These are phyloP conservation scores for Cyclotella kingstonii DNA, from an alignment of 108 stramenopile genomes.

Conservation along the genomic window DNA sequence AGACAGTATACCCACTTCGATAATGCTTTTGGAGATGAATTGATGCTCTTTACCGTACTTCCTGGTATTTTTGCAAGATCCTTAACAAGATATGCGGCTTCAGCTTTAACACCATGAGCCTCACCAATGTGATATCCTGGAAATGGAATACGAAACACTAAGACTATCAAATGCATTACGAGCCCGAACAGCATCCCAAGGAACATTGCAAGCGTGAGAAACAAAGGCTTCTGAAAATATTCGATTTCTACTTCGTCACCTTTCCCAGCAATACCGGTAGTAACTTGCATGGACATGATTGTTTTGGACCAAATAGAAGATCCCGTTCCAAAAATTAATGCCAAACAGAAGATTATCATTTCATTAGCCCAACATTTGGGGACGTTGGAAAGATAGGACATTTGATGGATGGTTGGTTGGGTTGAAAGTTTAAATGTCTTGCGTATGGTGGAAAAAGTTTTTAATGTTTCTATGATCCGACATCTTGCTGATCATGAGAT, in stretches of 20 bases:
- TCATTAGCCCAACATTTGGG: conserved; percentile 67
- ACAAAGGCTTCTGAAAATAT: conserved; percentile 68
- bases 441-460: too few relatives aligned
- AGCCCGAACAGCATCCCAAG: conserved; percentile 84
- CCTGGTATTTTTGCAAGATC: neutral
- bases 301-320: conserved; percentile 87
- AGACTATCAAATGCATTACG: conserved; percentile 73
- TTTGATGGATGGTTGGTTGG: too few relatives aligned
- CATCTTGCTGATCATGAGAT: too few relatives aligned
- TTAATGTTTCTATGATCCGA: too few relatives aligned
- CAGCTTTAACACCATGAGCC: neutral
- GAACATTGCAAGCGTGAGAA: conserved; percentile 91
- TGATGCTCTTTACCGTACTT: neutral
- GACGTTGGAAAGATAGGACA: conserved; percentile 38
- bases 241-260: conserved; percentile 49
- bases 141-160: conserved; percentile 73
- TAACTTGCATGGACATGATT: conserved; percentile 74
- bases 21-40: conserved; percentile 5
- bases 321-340: conserved; percentile 82
- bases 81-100: neutral
- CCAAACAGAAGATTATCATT: conserved; percentile 68
- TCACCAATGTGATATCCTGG: conserved; percentile 72
- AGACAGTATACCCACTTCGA: conserved; percentile 86
- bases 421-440: too few relatives aligned
- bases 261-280: conserved; percentile 43